phyloP scores from a whole-genome alignment of 1,284 basidiomycete genomes.

The Heterobasidion irregulare region DNA sequence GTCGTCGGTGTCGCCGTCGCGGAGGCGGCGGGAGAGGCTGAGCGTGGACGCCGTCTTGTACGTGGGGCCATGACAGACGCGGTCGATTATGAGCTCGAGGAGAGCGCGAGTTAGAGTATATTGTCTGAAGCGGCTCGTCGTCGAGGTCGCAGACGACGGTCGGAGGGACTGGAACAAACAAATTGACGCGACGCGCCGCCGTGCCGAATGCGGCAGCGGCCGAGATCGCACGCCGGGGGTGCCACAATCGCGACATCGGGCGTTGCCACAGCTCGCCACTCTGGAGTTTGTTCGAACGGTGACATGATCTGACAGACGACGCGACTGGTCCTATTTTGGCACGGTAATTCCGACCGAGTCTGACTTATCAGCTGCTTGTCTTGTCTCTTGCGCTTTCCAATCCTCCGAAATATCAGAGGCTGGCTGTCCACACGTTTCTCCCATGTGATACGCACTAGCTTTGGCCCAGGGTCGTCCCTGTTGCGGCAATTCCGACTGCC shows the following conservation, averaged over 20 bases:
- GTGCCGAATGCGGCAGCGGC: not conserved
- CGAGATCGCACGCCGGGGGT: not conserved
- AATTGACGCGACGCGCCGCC: not conserved
- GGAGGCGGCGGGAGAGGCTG: constrained; percentile 11
- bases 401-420: not conserved
- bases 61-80: constrained; percentile 1
- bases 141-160: too few relatives aligned
- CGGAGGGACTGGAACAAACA: not conserved
- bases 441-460: not conserved
- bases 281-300: too few relatives aligned
- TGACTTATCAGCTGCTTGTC: not conserved
- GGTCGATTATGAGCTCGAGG: not conserved
- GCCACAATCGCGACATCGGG: not conserved
- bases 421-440: not conserved
- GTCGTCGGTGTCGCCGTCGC: constrained; percentile 24
- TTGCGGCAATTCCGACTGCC: not conserved
- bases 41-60: not conserved
- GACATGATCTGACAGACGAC: too few relatives aligned
- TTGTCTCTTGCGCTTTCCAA: not conserved
- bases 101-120: too few relatives aligned
- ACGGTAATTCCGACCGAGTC: not conserved
- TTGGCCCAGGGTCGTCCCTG: not conserved
- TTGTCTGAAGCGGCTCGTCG: too few relatives aligned
- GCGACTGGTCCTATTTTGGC: too few relatives aligned
- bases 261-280: not conserved